Base-by-base conservation (phyloP, 2,329 filamentous ascomycete species). In the Talaromyces sp. region DNA sequence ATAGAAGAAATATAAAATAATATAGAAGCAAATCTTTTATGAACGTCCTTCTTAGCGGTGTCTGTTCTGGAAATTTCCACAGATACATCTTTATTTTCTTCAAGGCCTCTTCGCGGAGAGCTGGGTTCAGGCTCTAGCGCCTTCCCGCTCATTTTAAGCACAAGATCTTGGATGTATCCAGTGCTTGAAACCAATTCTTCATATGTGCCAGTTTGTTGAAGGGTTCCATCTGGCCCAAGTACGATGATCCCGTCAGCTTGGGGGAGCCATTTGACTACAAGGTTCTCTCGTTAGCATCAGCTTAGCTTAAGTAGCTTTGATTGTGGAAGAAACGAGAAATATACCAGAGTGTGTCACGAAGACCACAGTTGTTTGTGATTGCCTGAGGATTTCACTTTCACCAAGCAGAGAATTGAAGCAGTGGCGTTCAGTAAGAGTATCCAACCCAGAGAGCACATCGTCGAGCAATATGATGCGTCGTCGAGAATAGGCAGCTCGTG, bases 401-500 rank as follows among this genome's bases (percentile, higher is more conserved):
- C 65, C 63, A 34, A 67, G n/a, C 19, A 67, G 43, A 27, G 36
- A 17, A 47, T 65, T 43, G 43, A 65, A 67, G 22, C 63, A 61
- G 15, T 65, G 65, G 29, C 63, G 51, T 36, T 65, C 63, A 43
- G 63, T 67, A 8, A 60, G 54, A 45, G 62, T 54, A 38, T 67
- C 63, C n/a, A 67, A 38, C 19, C 65, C 43, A 22, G 56, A 62
- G 53, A 67, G 38, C 1, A 61, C 51, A 40, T 67, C 65, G 45
- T 67, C 65, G 8, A 67, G 63, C 5, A 67, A 36, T 36, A 67
- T 58, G 13, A 65, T 65, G 17, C 56, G 51, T 38, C 34, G 58
- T 43, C 58, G 77, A 19, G 82, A 78, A 70, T 85, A 85, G 8
- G 84, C 74, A 25, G 83, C 83, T 61, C 84, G 75, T 27, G 84